Evolutionary conservation across 176 grass and related monocot species (phyloP).

Genomic region (Oryza meyeriana): DNA sequence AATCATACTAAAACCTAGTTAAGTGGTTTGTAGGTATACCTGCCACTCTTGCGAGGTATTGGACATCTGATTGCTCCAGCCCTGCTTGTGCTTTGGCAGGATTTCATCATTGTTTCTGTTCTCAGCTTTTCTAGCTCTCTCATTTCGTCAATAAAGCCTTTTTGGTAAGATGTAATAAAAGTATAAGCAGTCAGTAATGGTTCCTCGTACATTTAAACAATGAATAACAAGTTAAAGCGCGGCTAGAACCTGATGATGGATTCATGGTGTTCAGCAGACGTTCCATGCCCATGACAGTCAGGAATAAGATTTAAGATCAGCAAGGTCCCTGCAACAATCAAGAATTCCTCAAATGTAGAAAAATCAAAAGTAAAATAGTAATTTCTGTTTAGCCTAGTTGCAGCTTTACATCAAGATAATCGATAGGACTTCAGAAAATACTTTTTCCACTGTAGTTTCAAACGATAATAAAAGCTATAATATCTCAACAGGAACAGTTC

Average conservation of each 20-base stretch:
- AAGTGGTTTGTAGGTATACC: conserved; percentile 11
- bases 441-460: neutral
- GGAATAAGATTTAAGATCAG: neutral
- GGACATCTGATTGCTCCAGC: conserved; percentile 42
- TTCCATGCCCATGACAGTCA: conserved; percentile 45
- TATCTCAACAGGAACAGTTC: neutral
- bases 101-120: conserved; percentile 35
- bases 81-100: conserved; percentile 38
- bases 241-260: conserved; percentile 41
- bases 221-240: neutral
- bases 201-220: neutral
- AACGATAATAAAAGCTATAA: neutral
- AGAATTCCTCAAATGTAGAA: neutral
- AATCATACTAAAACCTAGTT: neutral
- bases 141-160: conserved; percentile 40
- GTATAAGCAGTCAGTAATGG: neutral
- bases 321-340: conserved; percentile 37
- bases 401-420: neutral
- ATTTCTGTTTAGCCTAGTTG: neutral
- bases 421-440: neutral
- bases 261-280: conserved; percentile 22
- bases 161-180: neutral
- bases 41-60: conserved; percentile 47
- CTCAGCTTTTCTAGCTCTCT: conserved; percentile 32
- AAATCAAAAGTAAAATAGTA: neutral